Base-by-base conservation (phyloP, 108 stramenopile genomes). In the Nannochloropsis salina region DNA sequence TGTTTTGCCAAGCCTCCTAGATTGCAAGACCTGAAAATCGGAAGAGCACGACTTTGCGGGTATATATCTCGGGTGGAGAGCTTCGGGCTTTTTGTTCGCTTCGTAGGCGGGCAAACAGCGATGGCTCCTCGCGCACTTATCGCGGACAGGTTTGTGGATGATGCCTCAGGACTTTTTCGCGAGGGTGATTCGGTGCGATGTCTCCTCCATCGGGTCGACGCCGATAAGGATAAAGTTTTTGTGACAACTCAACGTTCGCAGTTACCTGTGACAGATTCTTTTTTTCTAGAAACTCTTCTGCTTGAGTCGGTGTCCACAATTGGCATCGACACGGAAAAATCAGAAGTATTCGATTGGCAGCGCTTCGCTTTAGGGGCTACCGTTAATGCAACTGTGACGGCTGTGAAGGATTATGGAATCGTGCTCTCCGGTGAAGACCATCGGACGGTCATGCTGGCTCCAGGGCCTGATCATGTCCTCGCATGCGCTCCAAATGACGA, bases 181-280 rank as follows among this genome's bases (percentile, higher is more conserved):
- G 88, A 85, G 5, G 90, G 90, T 11, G 90, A 91, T 42, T 90
- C 89, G 87, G 86, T 89, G 3, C 86, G 90, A 45, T 90, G 90
- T 12, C 87, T 89, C 18, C n/a, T 85, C 9, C 86, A 89, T 20
- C 82, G 88, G 9, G 85, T 89, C n/a, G 88, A 89, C 42, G 81
- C 45, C 9, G 88, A 85, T 42, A 85, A 43, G 2, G 88, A 61
- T 20, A 74, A 45, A 0, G 83, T 89, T 43, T 84, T 86, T 3
- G 85, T 83, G 8, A 89, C 88, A 20, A 44, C 82, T 3, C 47
- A 80, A 40, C 45, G 85, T 15, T 43, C 82, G 15, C 43, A 47
- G 12, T 82, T 89, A 1, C 82, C 85, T 21, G 40, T 80, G 10
- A 85, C 85, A 8, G 43, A 84, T 5, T 82, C 74, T 4, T 44